Evolutionary conservation across 2,329 filamentous ascomycete genomes (phyloP).

Genomic region (Beauveria sp.): DNA sequence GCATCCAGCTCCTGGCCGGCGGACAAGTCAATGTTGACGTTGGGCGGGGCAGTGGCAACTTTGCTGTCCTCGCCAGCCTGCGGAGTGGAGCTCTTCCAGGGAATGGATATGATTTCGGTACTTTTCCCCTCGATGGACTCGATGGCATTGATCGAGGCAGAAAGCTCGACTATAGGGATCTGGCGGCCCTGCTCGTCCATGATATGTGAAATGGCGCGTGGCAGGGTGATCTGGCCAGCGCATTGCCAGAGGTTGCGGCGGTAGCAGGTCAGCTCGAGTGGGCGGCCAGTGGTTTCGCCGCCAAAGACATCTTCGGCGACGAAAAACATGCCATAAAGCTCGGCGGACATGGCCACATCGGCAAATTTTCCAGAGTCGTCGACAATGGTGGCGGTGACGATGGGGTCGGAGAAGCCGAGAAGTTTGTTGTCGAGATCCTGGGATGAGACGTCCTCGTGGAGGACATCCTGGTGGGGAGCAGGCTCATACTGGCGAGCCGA

Average conservation of each 20-base stretch:
- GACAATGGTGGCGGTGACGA: constrained; percentile 52
- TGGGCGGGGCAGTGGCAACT: constrained; percentile 42
- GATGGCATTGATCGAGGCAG: constrained; percentile 73
- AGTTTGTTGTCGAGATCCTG: constrained; percentile 61
- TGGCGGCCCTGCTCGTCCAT: constrained; percentile 68
- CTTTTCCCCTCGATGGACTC: constrained; percentile 89
- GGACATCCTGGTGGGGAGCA: constrained; percentile 34
- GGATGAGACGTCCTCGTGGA: constrained; percentile 41
- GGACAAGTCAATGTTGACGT: constrained; percentile 46
- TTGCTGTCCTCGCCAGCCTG: constrained; percentile 43
- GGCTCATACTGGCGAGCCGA: constrained; percentile 41
- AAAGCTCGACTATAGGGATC: constrained; percentile 68
- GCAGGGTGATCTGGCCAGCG: constrained; percentile 75
- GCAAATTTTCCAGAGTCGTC: constrained; percentile 58
- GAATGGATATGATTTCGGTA: constrained; percentile 93
- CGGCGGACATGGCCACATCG: constrained; percentile 61
- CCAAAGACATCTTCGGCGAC: constrained; percentile 74
- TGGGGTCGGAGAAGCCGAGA: constrained; percentile 62
- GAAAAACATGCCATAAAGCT: constrained; percentile 85
- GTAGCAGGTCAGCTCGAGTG: constrained; percentile 87
- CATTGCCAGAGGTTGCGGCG: constrained; percentile 93
- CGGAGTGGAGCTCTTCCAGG: constrained; percentile 76
- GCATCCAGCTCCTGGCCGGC: constrained; percentile 66
- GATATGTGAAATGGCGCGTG: constrained; percentile 62
- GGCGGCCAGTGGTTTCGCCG: constrained; percentile 47